A percentile compares a stretch with the other conserved stretches of the same genome.
Evolutionary conservation across 106 monocot genomes (phyloP).

Genomic region (Dioscorea alata): DNA sequence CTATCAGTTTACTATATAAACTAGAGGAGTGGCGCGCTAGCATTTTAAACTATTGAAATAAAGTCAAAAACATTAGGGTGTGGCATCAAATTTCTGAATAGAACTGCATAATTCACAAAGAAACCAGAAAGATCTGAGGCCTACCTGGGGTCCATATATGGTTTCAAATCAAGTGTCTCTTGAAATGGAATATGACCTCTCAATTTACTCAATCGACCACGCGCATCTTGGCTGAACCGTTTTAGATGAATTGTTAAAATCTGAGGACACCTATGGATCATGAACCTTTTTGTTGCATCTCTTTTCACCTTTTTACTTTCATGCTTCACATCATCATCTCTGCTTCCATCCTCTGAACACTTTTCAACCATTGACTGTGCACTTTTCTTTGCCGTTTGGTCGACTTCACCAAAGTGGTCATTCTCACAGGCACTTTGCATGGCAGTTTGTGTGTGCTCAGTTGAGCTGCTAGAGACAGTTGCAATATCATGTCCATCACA

Average conservation of each 20-base stretch:
- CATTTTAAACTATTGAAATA: too few species aligned
- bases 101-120: too few species aligned
- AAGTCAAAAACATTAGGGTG: too few species aligned
- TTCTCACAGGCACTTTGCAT: slow-evolving; percentile 2
- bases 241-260: slow-evolving; percentile 81
- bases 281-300: slow-evolving; percentile 73
- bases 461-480: slow-evolving; percentile 6
- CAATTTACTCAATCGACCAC: slow-evolving; percentile 75
- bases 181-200: slow-evolving; percentile 68
- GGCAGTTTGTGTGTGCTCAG: slow-evolving; percentile 8
- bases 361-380: slow-evolving; percentile 1
- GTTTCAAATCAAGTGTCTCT: slow-evolving; percentile 72
- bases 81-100: too few species aligned
- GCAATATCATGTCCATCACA: slow-evolving; percentile 13
- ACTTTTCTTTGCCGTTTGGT: slow-evolving; percentile 8
- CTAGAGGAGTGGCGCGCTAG: too few species aligned
- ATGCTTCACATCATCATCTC: slow-evolving; percentile 12
- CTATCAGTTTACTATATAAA: too few species aligned
- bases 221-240: slow-evolving; percentile 79
- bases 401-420: slow-evolving; percentile 8
- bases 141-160: slow-evolving; percentile 72
- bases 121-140: neutral
- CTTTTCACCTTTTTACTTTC: slow-evolving; percentile 43
- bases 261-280: slow-evolving; percentile 50
- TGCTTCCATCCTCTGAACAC: slow-evolving; percentile 15